Conservation (phyloP, 371 early-diverging fungal genomes). For the Amoeboaphelidium occidentale region DNA sequence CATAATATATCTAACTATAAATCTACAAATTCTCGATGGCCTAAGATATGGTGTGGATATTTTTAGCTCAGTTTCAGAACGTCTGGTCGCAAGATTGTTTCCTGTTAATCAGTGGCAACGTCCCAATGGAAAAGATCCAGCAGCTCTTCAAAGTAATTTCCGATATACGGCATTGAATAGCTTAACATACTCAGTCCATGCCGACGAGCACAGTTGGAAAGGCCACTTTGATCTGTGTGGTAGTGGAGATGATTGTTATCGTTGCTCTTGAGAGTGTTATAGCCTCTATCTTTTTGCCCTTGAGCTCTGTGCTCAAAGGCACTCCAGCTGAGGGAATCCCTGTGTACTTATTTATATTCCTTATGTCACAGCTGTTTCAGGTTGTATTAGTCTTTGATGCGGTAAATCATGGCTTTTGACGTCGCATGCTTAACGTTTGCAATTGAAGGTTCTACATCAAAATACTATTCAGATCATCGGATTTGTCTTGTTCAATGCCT, state of each 20-base stretch:
- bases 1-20: too few relatives aligned
- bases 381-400: conserved; percentile 45
- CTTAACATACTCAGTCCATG: too few relatives aligned
- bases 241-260: conserved; percentile 6
- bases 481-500: conserved; percentile 47
- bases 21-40: too few relatives aligned
- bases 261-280: conserved; percentile 11
- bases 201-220: conserved; percentile 5
- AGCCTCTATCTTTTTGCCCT: conserved; percentile 13
- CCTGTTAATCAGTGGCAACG: too few relatives aligned
- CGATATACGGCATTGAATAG: too few relatives aligned
- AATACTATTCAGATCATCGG: conserved; percentile 74
- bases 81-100: too few relatives aligned
- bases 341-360: conserved; percentile 49
- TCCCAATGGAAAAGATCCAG: too few relatives aligned
- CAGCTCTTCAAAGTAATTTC: too few relatives aligned
- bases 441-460: conserved; percentile 31
- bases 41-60: too few relatives aligned
- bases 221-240: conserved; percentile 5
- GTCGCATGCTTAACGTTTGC: conserved; percentile 1
- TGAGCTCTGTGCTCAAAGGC: conserved; percentile 6
- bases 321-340: conserved; percentile 25
- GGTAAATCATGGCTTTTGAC: conserved; percentile 17
- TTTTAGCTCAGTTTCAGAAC: too few relatives aligned
- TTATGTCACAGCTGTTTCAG: conserved; percentile 41